A percentile compares a stretch with the other conserved stretches of the same genome.
phyloP scores from a whole-genome alignment of 768 basidiomycete genomes.

The Cystofilobasidium macerans region DNA sequence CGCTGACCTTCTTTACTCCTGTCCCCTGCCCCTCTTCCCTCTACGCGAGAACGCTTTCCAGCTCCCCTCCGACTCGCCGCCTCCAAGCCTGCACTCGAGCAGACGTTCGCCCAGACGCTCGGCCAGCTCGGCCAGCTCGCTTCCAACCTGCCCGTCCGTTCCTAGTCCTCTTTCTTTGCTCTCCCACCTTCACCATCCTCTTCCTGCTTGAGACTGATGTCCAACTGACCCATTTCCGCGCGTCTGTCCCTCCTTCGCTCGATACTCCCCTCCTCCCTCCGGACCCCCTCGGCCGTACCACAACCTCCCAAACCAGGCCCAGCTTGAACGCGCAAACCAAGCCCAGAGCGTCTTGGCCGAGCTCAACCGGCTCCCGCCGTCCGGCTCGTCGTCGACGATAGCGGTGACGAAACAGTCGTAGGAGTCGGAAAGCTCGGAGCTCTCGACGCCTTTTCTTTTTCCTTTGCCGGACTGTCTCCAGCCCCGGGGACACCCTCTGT shows the following conservation, averaged over 20 bases:
- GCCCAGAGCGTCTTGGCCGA: conserved; percentile 2
- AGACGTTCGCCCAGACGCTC: neutral
- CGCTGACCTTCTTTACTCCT: no score
- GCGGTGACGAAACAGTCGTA: no score
- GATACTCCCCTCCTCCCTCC: neutral
- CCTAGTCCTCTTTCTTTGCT: neutral
- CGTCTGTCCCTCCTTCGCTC: neutral
- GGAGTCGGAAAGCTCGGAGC: no score
- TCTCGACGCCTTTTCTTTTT: no score
- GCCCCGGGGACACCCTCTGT: no score
- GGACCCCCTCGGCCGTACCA: no score
- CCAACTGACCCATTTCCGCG: neutral
- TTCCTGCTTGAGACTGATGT: neutral
- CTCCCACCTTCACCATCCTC: neutral
- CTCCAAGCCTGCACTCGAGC: neutral
- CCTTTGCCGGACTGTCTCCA: no score
- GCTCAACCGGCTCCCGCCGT: neutral
- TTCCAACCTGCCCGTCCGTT: neutral
- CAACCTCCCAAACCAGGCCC: conserved; percentile 6
- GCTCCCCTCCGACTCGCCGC: neutral
- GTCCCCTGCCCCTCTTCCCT: no score
- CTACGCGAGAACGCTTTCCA: neutral
- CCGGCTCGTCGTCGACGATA: no score
- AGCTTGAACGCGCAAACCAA: conserved; percentile 15
- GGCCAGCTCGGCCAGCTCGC: neutral